A percentile compares a stretch with the other conserved stretches of the same genome.
phyloP scores from a whole-genome alignment of 371 early-diverging fungal species.

The Cladochytrium tenue region DNA sequence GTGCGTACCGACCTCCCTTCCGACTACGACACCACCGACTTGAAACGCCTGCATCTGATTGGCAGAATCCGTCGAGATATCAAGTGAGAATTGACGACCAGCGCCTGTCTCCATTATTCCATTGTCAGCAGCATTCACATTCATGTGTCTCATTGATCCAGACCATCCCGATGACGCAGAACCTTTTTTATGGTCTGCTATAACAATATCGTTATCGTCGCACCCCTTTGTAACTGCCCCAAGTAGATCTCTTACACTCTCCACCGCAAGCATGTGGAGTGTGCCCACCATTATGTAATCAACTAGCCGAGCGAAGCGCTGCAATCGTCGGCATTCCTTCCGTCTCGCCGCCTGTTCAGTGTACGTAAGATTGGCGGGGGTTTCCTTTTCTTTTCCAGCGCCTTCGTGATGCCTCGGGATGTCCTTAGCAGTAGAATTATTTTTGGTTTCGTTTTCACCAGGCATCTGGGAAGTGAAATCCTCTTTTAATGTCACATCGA shows the following conservation, averaged over 20 bases:
- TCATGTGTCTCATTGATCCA: too few relatives aligned
- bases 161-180: not conserved
- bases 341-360: conserved; percentile 53
- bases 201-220: conserved; percentile 37
- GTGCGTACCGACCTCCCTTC: conserved; percentile 38
- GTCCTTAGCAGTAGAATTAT: conserved; percentile 4
- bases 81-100: too few relatives aligned
- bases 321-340: conserved; percentile 36
- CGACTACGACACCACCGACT: conserved; percentile 41
- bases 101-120: too few relatives aligned
- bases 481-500: conserved; percentile 25
- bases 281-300: conserved; percentile 45
- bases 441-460: not conserved
- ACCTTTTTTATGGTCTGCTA: conserved; percentile 6
- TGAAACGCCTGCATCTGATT: too few relatives aligned
- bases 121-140: conserved; percentile 12
- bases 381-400: not conserved
- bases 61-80: too few relatives aligned
- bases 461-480: not conserved
- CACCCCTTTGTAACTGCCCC: conserved; percentile 35
- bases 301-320: conserved; percentile 45
- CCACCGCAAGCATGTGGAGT: conserved; percentile 36
- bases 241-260: conserved; percentile 33
- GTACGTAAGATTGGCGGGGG: conserved; percentile 32
- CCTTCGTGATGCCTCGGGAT: not conserved